A percentile compares a stretch with the other conserved stretches of the same genome.
These are phyloP conservation scores for Aureobasidium sp. DNA, from an alignment of 2,329 filamentous ascomycete species.

Conservation along the genomic window DNA sequence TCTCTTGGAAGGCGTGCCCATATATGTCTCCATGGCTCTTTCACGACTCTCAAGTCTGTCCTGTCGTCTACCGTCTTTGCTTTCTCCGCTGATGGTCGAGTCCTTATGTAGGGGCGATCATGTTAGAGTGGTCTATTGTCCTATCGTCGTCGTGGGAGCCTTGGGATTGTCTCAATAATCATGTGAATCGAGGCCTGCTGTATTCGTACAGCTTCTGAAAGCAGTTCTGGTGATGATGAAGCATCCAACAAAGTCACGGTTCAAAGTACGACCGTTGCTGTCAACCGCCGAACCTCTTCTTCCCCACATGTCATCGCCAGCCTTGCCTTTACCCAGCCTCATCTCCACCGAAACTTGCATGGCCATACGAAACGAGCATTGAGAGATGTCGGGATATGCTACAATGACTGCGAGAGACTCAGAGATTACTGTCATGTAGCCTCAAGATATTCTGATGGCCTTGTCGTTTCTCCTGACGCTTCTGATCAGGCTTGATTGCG, in stretches of 20 bases:
- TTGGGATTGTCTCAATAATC: neutral
- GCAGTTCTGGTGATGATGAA: neutral
- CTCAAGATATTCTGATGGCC: neutral
- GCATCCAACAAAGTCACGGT: neutral
- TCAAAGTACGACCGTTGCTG: constrained; percentile 7
- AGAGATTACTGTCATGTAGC: neutral
- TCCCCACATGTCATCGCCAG: constrained; percentile 1
- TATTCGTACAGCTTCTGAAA: neutral
- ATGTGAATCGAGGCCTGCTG: neutral
- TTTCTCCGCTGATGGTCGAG: neutral
- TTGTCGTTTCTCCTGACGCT: neutral
- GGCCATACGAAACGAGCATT: neutral
- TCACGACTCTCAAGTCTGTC: neutral
- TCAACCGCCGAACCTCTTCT: neutral
- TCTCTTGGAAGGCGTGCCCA: constrained; percentile 32
- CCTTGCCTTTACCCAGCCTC: neutral
- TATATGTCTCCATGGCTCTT: constrained; percentile 11
- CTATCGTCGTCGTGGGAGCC: neutral
- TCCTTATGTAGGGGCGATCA: neutral
- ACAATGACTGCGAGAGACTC: no score
- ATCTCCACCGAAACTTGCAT: neutral
- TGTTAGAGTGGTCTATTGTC: neutral
- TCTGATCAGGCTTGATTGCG: neutral
- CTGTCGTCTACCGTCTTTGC: neutral
- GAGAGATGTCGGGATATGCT: neutral